phyloP scores from a whole-genome alignment of 73 alveolate species.

The Tetrahymena thermophila region DNA sequence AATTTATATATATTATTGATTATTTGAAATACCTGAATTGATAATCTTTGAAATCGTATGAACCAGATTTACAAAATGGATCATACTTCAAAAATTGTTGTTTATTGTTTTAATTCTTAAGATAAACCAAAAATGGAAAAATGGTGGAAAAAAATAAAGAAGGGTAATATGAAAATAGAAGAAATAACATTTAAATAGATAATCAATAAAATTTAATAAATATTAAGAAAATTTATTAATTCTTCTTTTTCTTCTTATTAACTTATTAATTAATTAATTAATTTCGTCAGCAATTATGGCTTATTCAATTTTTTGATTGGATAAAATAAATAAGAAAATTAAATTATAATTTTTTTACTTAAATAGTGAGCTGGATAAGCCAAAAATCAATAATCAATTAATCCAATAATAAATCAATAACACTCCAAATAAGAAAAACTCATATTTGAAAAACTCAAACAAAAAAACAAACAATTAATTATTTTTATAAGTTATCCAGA shows the following conservation, averaged over 20 bases:
- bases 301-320: background rate
- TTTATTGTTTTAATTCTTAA: background rate
- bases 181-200: background rate
- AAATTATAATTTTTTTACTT: background rate
- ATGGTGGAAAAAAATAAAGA: background rate
- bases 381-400: background rate
- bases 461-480: background rate
- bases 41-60: no score
- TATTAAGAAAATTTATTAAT: background rate
- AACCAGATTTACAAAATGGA: background rate
- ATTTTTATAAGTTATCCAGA: background rate
- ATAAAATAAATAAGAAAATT: background rate
- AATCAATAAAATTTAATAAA: background rate
- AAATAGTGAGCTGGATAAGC: background rate
- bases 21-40: background rate
- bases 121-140: no score
- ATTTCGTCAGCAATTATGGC: background rate
- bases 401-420: background rate
- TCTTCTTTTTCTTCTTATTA: background rate
- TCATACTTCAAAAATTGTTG: no score
- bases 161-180: background rate
- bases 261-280: background rate
- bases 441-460: background rate
- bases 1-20: background rate
- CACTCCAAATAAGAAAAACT: background rate